Evolutionary conservation across 768 basidiomycete genomes (phyloP).

Genomic region (Gyrodon lividus): DNA sequence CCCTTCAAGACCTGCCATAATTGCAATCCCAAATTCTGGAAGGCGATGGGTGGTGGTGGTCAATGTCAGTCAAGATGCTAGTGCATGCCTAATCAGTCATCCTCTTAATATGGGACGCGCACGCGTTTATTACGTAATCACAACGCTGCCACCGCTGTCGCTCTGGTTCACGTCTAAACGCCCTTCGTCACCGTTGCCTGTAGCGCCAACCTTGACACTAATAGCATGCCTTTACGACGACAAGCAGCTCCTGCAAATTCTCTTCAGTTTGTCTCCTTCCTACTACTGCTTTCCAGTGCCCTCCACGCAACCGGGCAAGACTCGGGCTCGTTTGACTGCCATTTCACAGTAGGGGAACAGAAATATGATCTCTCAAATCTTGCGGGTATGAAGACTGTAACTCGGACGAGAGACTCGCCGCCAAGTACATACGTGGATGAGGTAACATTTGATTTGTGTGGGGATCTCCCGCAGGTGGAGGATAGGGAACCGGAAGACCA

Average conservation of each 20-base stretch:
- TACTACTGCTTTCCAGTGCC: slow-evolving; percentile 20
- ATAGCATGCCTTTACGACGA: slow-evolving; percentile 24
- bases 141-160: neutral
- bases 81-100: slow-evolving; percentile 16
- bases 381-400: slow-evolving; percentile 48
- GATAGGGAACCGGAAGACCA: slow-evolving; percentile 59
- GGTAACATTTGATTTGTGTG: slow-evolving; percentile 68
- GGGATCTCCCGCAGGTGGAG: slow-evolving; percentile 48
- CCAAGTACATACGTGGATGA: slow-evolving; percentile 63
- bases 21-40: slow-evolving; percentile 7
- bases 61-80: slow-evolving; percentile 10
- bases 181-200: neutral
- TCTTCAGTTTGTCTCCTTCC: slow-evolving; percentile 8
- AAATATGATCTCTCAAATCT: slow-evolving; percentile 64
- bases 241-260: slow-evolving; percentile 2
- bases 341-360: slow-evolving; percentile 36
- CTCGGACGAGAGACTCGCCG: slow-evolving; percentile 54
- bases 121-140: slow-evolving; percentile 34
- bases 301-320: slow-evolving; percentile 38
- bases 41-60: slow-evolving; percentile 4
- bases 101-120: slow-evolving; percentile 19
- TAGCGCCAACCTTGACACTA: neutral
- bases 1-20: slow-evolving; percentile 59
- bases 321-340: slow-evolving; percentile 51
- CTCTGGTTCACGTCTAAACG: neutral